Evolutionary conservation across 106 monocot genomes (phyloP), one percentile per base, ranked within the genome.

Genomic region (Apostasia shenzhenica): DNA sequence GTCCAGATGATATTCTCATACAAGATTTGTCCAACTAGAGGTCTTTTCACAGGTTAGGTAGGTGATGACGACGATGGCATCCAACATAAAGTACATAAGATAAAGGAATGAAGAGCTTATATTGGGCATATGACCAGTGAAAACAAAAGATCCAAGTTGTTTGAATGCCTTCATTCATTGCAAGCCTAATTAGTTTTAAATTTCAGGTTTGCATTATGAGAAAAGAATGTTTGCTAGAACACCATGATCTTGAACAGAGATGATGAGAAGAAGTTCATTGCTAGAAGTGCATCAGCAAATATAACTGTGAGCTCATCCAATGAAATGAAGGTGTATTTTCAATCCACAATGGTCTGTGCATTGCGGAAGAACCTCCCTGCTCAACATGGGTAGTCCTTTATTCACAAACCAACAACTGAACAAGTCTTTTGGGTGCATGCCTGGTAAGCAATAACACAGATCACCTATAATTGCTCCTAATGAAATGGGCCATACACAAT

Each of bases 261-360:
- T 55, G 65, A 8, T 46, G 44, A 58, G 59, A 66, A 13, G 40
- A 75, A 48, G 49, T 38, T 5, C 6, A 46, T 58, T 50, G 41
- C 67, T 11, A 47, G 67, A 12, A 75, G 75, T 66, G 14, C 75
- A 66, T 75, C 75, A 4, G 45, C 67, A 48, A 56, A 40, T 7
- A 43, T 67, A 67, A 46, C 67, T 0, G 7, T 49, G 13, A 38
- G 56, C 37, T 49, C 59, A 13, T 67, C 67, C 0, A 54, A 2
- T 51, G 67, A 48, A 59, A 49, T 9, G 75, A 75, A 10, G 59
- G 48, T n/a, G 57, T 39, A 14, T 41, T 67, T 67, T 14, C 57
- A 75, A 50, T 14, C 26, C 67, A 67, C 43, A 75, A 56, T 41
- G 67, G 67, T 48, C 75, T 41, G 6, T 75, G 11, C 50, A 48